Evolutionary conservation across 179 eudicot species (phyloP).

Genomic region (Actinidia arguta): DNA sequence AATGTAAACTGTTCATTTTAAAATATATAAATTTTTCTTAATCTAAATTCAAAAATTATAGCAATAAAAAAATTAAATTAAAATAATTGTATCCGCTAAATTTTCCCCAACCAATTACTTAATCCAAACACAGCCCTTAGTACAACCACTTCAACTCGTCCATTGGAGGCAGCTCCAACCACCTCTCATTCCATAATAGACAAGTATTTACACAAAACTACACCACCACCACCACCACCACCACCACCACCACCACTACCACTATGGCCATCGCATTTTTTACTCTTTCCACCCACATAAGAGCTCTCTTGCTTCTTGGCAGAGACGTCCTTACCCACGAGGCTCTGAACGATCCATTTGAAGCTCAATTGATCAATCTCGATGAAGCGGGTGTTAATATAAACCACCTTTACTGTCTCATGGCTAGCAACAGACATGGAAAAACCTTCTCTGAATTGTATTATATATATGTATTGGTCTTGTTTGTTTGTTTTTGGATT

Average conservation of each 20-base stretch:
- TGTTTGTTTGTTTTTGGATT: too few species aligned
- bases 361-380: slow-evolving; percentile 60
- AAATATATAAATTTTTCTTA: too few species aligned
- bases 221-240: background rate
- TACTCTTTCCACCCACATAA: background rate
- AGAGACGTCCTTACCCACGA: slow-evolving; percentile 59
- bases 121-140: too few species aligned
- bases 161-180: slow-evolving; percentile 15
- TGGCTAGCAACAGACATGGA: background rate
- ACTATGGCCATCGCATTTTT: background rate
- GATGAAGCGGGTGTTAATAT: slow-evolving; percentile 53
- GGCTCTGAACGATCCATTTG: slow-evolving; percentile 61
- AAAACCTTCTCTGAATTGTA: too few species aligned
- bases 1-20: too few species aligned
- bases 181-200: background rate
- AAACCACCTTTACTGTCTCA: slow-evolving; percentile 52
- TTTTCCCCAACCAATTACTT: too few species aligned
- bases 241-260: background rate
- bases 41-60: too few species aligned
- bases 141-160: background rate
- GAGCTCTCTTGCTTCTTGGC: background rate
- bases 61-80: background rate
- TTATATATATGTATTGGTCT: too few species aligned
- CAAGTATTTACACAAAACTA: background rate
- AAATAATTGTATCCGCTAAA: background rate